phyloP scores from a whole-genome alignment of 2,329 filamentous ascomycete species.

The Diplocarpon mali region DNA sequence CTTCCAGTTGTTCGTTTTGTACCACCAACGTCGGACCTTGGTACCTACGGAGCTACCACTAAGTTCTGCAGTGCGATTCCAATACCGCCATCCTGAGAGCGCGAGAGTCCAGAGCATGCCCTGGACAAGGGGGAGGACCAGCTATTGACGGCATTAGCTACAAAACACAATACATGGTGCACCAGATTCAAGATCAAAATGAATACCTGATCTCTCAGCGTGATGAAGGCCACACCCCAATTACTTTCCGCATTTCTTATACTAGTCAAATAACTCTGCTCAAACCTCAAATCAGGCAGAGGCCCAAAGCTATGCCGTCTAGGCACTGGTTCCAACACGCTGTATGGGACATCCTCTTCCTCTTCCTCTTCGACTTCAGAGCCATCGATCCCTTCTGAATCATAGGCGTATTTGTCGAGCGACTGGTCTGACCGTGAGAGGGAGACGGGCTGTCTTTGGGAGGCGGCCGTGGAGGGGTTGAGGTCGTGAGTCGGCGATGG shows the following conservation, averaged over 20 bases:
- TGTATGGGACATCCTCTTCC: constrained; percentile 58
- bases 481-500: constrained; percentile 66
- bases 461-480: constrained; percentile 68
- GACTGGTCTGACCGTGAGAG: constrained; percentile 22
- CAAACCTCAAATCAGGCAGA: constrained; percentile 85
- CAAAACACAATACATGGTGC: neutral
- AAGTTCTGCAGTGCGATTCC: constrained; percentile 70
- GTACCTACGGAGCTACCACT: constrained; percentile 69
- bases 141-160: constrained; percentile 33
- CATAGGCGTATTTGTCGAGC: constrained; percentile 27
- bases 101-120: constrained; percentile 81
- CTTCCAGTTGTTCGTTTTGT: constrained; percentile 82
- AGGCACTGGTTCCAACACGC: constrained; percentile 44
- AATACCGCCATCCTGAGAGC: constrained; percentile 78
- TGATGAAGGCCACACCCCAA: constrained; percentile 75
- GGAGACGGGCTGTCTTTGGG: constrained; percentile 50
- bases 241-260: constrained; percentile 69
- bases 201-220: constrained; percentile 65
- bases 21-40: constrained; percentile 84
- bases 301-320: constrained; percentile 45
- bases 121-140: constrained; percentile 78
- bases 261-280: constrained; percentile 94
- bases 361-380: constrained; percentile 35
- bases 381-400: constrained; percentile 31
- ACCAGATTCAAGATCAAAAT: neutral